Conservation (phyloP, 805 yeast genomes). For the Allodekkera sacchari region DNA sequence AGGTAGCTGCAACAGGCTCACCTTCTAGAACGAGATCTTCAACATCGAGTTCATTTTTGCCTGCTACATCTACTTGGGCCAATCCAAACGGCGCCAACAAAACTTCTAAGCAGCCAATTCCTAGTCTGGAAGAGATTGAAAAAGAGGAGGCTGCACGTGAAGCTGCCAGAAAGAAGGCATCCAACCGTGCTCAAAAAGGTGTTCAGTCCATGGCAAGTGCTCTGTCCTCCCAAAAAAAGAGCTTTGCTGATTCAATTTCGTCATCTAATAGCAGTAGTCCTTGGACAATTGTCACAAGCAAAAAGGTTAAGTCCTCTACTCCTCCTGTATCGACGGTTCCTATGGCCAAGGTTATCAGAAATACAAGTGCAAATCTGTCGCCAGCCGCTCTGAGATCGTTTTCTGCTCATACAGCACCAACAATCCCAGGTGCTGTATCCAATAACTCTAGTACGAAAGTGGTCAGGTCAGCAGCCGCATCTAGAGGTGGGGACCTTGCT, state of each 20-base stretch:
- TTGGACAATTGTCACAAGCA: slow-evolving; percentile 31
- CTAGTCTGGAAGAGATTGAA: slow-evolving; percentile 55
- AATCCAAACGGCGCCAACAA: slow-evolving; percentile 20
- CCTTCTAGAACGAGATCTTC: no score
- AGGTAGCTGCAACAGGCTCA: no score
- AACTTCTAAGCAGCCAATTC: slow-evolving; percentile 24
- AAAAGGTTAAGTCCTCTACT: slow-evolving; percentile 23
- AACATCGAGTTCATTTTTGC: no score
- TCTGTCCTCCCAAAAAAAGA: slow-evolving; percentile 9
- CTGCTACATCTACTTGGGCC: slow-evolving; percentile 38
- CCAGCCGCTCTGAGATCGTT: slow-evolving; percentile 32
- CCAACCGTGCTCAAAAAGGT: slow-evolving; percentile 13
- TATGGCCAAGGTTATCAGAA: slow-evolving; percentile 8
- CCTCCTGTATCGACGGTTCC: slow-evolving; percentile 1
- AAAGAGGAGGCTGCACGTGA: slow-evolving; percentile 33
- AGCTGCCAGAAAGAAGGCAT: slow-evolving; percentile 16
- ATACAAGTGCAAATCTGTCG: slow-evolving; percentile 14
- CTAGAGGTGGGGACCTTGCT: not conserved
- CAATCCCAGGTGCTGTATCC: slow-evolving; percentile 8
- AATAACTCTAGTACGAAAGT: slow-evolving; percentile 28
- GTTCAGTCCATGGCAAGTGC: slow-evolving; percentile 17
- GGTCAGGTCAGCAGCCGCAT: slow-evolving; percentile 23
- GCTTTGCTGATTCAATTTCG: slow-evolving; percentile 18
- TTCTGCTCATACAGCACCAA: slow-evolving; percentile 14
- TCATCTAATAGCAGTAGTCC: slow-evolving; percentile 11